Evolutionary conservation across 2,329 filamentous ascomycete species (phyloP).

Genomic region (Aschersonia sp.): DNA sequence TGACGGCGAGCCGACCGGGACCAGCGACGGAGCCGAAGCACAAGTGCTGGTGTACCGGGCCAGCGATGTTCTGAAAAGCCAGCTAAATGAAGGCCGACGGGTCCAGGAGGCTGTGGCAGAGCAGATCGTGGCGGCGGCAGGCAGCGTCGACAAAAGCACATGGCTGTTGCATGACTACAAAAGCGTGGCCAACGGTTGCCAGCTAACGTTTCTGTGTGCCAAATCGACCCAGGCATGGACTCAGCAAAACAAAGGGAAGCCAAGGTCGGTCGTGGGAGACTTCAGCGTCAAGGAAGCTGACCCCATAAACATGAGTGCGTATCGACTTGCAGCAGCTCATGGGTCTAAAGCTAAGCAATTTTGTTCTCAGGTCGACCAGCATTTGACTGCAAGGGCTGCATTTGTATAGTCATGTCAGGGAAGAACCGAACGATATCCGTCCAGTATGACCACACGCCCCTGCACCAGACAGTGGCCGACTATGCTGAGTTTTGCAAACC

Average conservation of each 20-base stretch:
- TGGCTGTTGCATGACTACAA: slow-evolving; percentile 33
- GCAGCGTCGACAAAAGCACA: slow-evolving; percentile 29
- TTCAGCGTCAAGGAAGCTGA: slow-evolving; percentile 34
- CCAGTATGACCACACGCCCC: slow-evolving; percentile 39
- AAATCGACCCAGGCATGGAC: slow-evolving; percentile 37
- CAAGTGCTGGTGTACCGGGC: slow-evolving; percentile 24
- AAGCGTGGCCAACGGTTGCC: slow-evolving; percentile 33
- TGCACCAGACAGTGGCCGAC: slow-evolving; percentile 41
- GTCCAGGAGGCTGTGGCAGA: slow-evolving; percentile 35
- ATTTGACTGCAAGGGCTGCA: slow-evolving; percentile 41
- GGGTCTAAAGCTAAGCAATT: background rate
- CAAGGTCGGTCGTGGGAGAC: slow-evolving; percentile 28
- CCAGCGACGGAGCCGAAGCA: slow-evolving; percentile 7
- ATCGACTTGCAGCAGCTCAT: background rate
- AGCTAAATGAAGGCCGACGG: slow-evolving; percentile 31
- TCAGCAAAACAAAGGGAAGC: slow-evolving; percentile 26
- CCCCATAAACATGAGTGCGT: slow-evolving; percentile 27
- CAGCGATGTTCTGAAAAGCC: slow-evolving; percentile 31
- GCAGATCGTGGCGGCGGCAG: slow-evolving; percentile 28
- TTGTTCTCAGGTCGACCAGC: slow-evolving; percentile 33
- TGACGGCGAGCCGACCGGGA: slow-evolving; percentile 10
- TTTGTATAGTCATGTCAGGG: slow-evolving; percentile 35
- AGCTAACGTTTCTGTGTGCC: slow-evolving; percentile 37
- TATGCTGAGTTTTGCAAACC: slow-evolving; percentile 32
- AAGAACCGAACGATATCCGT: slow-evolving; percentile 31